A percentile compares a stretch with the other conserved stretches of the same genome.
These are phyloP conservation scores for Diplodia mutila DNA, from an alignment of 2,329 filamentous ascomycete genomes.

Conservation along the genomic window DNA sequence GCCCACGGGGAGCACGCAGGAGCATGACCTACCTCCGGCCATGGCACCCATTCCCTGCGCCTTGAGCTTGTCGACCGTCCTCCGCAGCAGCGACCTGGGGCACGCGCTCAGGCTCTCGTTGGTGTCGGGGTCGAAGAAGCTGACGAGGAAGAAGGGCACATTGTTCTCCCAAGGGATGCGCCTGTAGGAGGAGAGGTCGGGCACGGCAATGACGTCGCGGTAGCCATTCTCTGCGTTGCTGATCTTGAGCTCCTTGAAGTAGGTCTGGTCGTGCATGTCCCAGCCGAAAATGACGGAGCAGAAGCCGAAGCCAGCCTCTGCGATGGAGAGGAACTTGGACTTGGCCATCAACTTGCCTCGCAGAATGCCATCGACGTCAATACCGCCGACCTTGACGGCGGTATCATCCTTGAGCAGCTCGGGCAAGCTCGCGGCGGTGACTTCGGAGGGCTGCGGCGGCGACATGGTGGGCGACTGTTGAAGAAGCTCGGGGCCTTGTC, in stretches of 20 bases:
- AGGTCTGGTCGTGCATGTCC: conserved; percentile 96
- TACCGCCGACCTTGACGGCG: conserved; percentile 83
- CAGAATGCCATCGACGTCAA: conserved; percentile 85
- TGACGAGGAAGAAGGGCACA: conserved; percentile 82
- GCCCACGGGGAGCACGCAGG: not conserved
- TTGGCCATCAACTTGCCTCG: conserved; percentile 91
- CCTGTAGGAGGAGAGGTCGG: conserved; percentile 76
- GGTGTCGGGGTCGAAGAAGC: conserved; percentile 81
- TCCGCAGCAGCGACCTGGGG: conserved; percentile 74
- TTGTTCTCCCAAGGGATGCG: conserved; percentile 90
- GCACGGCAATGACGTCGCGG: conserved; percentile 78
- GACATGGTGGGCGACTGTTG: conserved; percentile 32
- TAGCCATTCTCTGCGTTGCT: conserved; percentile 93
- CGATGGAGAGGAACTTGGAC: conserved; percentile 86
- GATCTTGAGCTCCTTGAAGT: conserved; percentile 80
- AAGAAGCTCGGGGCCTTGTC: conserved; percentile 12
- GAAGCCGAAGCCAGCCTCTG: conserved; percentile 83
- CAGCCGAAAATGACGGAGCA: conserved; percentile 94
- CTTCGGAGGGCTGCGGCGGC: conserved; percentile 35
- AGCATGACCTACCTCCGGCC: conserved; percentile 73
- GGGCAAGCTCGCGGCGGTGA: conserved; percentile 69
- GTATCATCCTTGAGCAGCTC: conserved; percentile 70
- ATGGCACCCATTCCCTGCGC: conserved; percentile 76
- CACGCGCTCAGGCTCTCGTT: conserved; percentile 73
- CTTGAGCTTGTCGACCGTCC: conserved; percentile 68